Evolutionary conservation across 2,329 filamentous ascomycete species (phyloP).

Genomic region (Botrytis deweyae): DNA sequence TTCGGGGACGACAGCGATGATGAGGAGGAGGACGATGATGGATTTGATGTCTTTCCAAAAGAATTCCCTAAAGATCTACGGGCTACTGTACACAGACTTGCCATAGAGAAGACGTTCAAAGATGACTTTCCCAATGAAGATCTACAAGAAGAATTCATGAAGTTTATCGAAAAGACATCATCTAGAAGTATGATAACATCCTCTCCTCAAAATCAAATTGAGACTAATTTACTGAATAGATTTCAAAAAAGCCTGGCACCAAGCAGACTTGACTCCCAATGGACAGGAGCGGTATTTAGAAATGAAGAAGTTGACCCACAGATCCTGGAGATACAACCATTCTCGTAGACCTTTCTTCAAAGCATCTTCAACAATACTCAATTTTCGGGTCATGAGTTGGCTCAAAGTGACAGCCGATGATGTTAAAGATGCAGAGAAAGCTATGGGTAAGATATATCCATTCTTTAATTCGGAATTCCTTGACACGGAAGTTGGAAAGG

Average conservation of each 20-base stretch:
- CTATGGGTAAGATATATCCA: conserved; percentile 41
- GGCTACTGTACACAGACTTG: conserved; percentile 10
- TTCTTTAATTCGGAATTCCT: conserved; percentile 45
- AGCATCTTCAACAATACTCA: conserved; percentile 22
- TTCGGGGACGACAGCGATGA: conserved; percentile 1
- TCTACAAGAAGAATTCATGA: conserved; percentile 35
- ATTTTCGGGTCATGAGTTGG: conserved; percentile 41
- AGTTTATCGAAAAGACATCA: conserved; percentile 40
- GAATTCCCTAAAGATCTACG: neutral
- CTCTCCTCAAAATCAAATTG: neutral
- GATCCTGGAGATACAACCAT: conserved; percentile 34
- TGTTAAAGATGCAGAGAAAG: conserved; percentile 41
- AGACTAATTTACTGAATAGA: conserved; percentile 15
- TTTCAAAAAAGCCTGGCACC: conserved; percentile 48
- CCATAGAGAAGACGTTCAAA: conserved; percentile 3
- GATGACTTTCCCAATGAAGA: conserved; percentile 1
- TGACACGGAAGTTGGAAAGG: conserved; percentile 38
- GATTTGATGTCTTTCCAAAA: neutral
- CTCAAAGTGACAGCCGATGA: conserved; percentile 30
- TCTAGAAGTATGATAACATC: conserved; percentile 32
- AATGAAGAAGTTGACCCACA: conserved; percentile 41
- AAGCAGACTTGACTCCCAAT: conserved; percentile 45
- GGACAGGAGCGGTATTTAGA: conserved; percentile 43
- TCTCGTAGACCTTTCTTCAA: conserved; percentile 27
- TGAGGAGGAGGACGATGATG: conserved; percentile 8